phyloP scores from a whole-genome alignment of 1,139 yeast species.

The Sugiyamaella xylanicola region DNA sequence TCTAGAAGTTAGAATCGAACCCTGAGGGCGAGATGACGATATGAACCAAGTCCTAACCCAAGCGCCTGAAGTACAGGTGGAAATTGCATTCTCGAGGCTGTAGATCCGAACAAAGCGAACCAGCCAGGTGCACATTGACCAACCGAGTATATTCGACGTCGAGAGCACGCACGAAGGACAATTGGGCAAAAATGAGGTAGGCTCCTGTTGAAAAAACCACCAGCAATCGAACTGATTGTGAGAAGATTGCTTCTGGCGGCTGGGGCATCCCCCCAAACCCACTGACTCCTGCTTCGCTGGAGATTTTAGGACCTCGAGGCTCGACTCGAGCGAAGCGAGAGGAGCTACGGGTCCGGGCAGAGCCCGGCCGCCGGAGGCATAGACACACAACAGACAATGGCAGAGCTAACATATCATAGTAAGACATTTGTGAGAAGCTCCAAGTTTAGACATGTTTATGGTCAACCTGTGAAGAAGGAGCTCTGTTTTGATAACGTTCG shows the following conservation, averaged over 20 bases:
- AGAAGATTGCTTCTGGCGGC: not conserved
- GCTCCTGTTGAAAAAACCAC: not conserved
- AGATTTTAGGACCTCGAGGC: not conserved
- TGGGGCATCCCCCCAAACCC: not conserved
- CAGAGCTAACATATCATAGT: constrained; percentile 44
- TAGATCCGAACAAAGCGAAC: not conserved
- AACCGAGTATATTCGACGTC: not conserved
- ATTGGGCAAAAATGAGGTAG: not conserved
- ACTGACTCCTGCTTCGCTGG: not conserved
- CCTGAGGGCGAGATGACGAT: too few species aligned
- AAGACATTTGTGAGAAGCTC: constrained; percentile 96
- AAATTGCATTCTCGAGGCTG: not conserved
- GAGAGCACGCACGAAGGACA: not conserved
- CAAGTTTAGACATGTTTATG: constrained; percentile 93
- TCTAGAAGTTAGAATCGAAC: too few species aligned
- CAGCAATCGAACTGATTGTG: not conserved
- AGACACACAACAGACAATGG: not conserved
- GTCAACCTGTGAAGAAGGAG: constrained; percentile 88
- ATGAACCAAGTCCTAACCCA: not conserved
- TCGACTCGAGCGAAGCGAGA: constrained; percentile 7
- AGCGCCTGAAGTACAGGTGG: not conserved
- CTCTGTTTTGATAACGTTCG: constrained; percentile 81
- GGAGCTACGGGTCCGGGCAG: constrained; percentile 4
- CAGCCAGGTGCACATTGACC: not conserved
- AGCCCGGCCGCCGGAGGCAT: not conserved